Conservation (phyloP, 495 filamentous ascomycete genomes). For the Neurospora sp. region DNA sequence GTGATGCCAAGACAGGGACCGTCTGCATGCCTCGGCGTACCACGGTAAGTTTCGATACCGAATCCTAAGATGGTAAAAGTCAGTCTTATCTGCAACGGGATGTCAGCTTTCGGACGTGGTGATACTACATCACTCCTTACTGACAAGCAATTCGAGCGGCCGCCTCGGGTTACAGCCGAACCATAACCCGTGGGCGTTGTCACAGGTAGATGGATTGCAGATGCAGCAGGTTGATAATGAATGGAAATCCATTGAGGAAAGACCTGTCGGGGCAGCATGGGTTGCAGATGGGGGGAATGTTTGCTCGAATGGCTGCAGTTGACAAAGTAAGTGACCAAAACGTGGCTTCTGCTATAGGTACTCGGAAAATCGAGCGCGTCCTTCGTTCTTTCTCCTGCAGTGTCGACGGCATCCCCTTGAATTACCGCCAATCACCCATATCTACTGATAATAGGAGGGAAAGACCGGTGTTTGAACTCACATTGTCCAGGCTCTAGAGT, state of each 20-base stretch:
- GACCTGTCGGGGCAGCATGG: not conserved
- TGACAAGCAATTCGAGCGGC: not conserved
- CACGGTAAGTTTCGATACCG: not conserved
- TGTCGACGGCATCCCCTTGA: too few relatives aligned
- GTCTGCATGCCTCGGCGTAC: not conserved
- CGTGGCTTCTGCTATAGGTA: too few relatives aligned
- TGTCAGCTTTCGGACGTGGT: not conserved
- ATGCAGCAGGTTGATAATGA: not conserved
- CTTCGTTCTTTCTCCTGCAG: too few relatives aligned
- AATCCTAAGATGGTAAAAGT: not conserved
- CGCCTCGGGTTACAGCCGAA: not conserved
- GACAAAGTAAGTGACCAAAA: not conserved
- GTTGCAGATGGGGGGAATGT: not conserved
- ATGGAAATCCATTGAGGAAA: not conserved
- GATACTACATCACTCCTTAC: not conserved
- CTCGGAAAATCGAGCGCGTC: too few relatives aligned
- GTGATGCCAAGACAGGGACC: not conserved
- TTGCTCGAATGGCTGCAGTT: not conserved
- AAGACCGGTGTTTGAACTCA: too few relatives aligned
- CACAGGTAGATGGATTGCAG: not conserved
- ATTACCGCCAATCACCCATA: too few relatives aligned
- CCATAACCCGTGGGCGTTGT: not conserved
- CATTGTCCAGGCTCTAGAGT: too few relatives aligned
- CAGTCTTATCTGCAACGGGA: not conserved
- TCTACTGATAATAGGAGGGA: too few relatives aligned